These are phyloP conservation scores for Urtica urens DNA, from an alignment of 306 rosid genomes.

Conservation along the genomic window DNA sequence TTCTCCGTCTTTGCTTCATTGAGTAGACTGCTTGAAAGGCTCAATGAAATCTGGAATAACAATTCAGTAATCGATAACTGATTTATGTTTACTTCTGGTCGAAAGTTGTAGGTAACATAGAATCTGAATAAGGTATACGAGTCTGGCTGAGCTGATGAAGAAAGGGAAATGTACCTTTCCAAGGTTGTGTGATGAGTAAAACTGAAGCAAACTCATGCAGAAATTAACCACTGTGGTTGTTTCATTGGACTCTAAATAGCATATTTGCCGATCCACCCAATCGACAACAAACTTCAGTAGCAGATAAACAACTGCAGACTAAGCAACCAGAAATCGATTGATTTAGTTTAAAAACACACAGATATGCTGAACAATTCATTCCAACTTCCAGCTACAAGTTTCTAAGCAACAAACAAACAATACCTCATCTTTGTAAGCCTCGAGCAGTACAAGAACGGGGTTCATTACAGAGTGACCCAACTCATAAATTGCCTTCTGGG, in stretches of 20 bases:
- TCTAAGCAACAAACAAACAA: slow-evolving; percentile 5
- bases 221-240: slow-evolving; percentile 64
- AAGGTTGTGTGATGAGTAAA: slow-evolving; percentile 82
- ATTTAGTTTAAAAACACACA: slow-evolving; percentile 13
- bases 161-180: slow-evolving; percentile 59
- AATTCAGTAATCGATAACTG: too few species aligned
- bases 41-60: slow-evolving; percentile 59
- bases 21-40: slow-evolving; percentile 69
- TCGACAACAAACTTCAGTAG: slow-evolving; percentile 82
- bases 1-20: slow-evolving; percentile 75
- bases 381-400: not conserved
- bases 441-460: slow-evolving; percentile 57
- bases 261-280: slow-evolving; percentile 95
- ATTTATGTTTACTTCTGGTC: not conserved
- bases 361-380: slow-evolving; percentile 1
- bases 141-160: not conserved
- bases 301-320: slow-evolving; percentile 94
- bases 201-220: slow-evolving; percentile 84
- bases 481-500: slow-evolving; percentile 79
- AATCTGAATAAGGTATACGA: not conserved
- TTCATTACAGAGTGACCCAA: slow-evolving; percentile 76
- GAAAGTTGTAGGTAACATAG: not conserved
- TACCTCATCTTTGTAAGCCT: slow-evolving; percentile 92
- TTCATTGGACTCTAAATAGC: slow-evolving; percentile 72
- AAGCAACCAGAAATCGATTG: slow-evolving; percentile 25